These are phyloP conservation scores for Abelmoschus esculentus DNA, from an alignment of 345 rosid genomes.

Conservation along the genomic window DNA sequence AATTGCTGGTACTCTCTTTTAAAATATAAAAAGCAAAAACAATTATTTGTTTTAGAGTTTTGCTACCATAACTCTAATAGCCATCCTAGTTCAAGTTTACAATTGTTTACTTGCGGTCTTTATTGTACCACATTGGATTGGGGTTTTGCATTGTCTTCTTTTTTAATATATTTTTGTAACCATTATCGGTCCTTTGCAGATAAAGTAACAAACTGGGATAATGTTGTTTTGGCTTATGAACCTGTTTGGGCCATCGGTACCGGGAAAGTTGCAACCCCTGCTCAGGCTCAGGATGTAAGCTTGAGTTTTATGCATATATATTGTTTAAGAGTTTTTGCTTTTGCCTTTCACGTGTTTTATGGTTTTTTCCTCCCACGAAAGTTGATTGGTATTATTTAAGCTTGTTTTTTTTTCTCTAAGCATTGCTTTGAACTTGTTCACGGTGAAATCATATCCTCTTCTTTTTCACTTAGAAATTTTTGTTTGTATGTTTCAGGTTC, in stretches of 20 bases:
- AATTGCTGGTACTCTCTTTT: slow-evolving; percentile 40
- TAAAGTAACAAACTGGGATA: slow-evolving; percentile 41
- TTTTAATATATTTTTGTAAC: not conserved
- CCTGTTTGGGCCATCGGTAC: slow-evolving; percentile 93
- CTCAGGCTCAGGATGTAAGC: slow-evolving; percentile 73
- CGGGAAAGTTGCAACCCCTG: slow-evolving; percentile 73
- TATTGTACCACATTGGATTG: not conserved
- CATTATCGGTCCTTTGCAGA: slow-evolving; percentile 26
- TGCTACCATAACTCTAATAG: not conserved
- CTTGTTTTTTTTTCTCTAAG: not conserved
- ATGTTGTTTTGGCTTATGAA: slow-evolving; percentile 67
- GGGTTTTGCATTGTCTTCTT: not conserved
- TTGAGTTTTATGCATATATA: not conserved
- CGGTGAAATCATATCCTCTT: not conserved
- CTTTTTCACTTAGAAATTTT: not conserved
- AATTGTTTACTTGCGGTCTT: not conserved
- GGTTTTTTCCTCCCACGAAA: not conserved
- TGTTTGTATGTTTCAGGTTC: slow-evolving; percentile 34
- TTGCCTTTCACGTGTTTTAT: not conserved
- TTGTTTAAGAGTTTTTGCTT: not conserved
- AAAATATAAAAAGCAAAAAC: not conserved
- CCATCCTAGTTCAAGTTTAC: not conserved
- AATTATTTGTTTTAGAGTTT: not conserved
- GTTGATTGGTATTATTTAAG: not conserved
- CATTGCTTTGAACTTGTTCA: not conserved